Conservation (phyloP, 805 yeast genomes). For the Saturnispora sanitii region DNA sequence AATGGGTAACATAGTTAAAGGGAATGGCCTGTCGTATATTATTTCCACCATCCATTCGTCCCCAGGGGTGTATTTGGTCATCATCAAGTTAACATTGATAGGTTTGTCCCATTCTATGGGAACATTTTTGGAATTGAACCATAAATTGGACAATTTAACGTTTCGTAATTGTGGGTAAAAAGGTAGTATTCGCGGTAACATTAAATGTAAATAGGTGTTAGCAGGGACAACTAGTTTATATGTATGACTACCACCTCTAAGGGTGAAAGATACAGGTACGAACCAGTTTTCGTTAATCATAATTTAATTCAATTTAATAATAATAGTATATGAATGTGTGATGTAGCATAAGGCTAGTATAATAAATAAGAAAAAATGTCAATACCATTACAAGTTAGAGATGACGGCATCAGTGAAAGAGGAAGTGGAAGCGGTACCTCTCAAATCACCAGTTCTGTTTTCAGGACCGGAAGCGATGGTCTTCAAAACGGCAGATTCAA, state of each 20-base stretch:
- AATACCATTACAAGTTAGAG: constrained; percentile 44
- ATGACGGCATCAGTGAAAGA: constrained; percentile 92
- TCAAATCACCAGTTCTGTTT: constrained; percentile 93
- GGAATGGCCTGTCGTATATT: constrained; percentile 23
- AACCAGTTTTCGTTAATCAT: too few species aligned
- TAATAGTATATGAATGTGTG: constrained; percentile 3
- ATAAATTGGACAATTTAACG: background rate
- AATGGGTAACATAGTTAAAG: constrained; percentile 34
- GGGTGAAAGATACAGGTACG: too few species aligned
- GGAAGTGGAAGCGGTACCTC: constrained; percentile 81
- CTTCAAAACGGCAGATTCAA: constrained; percentile 76
- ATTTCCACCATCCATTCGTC: constrained; percentile 40
- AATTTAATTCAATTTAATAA: constrained; percentile 3
- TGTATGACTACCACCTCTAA: too few species aligned
- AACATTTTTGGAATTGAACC: background rate
- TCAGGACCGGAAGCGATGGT: constrained; percentile 94
- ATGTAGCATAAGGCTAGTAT: background rate
- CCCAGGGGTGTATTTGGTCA: constrained; percentile 11
- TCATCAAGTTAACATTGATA: constrained; percentile 43
- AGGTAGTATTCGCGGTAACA: background rate
- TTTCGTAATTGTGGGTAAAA: background rate
- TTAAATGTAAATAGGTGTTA: background rate
- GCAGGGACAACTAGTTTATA: too few species aligned
- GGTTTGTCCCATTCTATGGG: constrained; percentile 66
- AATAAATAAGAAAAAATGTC: background rate